phyloP scores from a whole-genome alignment of 345 rosid species.

The Isatis tinctoria region DNA sequence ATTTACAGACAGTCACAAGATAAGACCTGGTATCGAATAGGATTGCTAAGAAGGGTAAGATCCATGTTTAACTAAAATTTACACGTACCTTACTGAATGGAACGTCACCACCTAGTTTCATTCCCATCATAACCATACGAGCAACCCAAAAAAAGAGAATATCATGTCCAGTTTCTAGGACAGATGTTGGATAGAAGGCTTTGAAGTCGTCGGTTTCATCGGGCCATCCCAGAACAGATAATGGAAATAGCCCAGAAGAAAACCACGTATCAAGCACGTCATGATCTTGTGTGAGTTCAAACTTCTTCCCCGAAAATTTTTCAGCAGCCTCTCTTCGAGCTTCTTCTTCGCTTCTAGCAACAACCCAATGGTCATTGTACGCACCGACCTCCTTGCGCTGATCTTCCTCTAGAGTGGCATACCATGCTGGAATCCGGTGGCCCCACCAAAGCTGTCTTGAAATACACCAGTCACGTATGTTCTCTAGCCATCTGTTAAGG shows the following conservation, averaged over 20 bases:
- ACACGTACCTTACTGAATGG: constrained; percentile 74
- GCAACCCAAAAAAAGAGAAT: constrained; percentile 98
- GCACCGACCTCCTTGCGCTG: constrained; percentile 66
- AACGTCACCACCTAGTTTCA: constrained; percentile 78
- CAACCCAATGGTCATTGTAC: constrained; percentile 85
- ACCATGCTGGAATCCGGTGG: constrained; percentile 94
- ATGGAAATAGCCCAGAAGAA: constrained; percentile 88
- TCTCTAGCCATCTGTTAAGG: constrained; percentile 86
- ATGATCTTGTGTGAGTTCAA: constrained; percentile 74
- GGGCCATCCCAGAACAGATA: constrained; percentile 91
- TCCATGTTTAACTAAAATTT: constrained; percentile 2
- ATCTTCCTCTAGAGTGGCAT: constrained; percentile 75
- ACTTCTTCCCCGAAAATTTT: constrained; percentile 66
- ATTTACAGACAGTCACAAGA: not conserved
- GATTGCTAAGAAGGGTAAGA: not conserved
- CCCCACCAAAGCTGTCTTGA: constrained; percentile 99
- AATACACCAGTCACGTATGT: constrained; percentile 93
- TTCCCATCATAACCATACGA: constrained; percentile 95
- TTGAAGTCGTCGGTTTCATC: constrained; percentile 84
- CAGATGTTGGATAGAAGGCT: constrained; percentile 86
- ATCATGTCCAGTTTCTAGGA: constrained; percentile 96
- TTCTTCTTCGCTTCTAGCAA: constrained; percentile 68
- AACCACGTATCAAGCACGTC: constrained; percentile 99
- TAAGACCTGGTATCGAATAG: not conserved
- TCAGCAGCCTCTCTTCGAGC: constrained; percentile 54